These are phyloP conservation scores for Pseudopithomyces chartarum DNA, from an alignment of 2,329 filamentous ascomycete genomes.

Conservation along the genomic window DNA sequence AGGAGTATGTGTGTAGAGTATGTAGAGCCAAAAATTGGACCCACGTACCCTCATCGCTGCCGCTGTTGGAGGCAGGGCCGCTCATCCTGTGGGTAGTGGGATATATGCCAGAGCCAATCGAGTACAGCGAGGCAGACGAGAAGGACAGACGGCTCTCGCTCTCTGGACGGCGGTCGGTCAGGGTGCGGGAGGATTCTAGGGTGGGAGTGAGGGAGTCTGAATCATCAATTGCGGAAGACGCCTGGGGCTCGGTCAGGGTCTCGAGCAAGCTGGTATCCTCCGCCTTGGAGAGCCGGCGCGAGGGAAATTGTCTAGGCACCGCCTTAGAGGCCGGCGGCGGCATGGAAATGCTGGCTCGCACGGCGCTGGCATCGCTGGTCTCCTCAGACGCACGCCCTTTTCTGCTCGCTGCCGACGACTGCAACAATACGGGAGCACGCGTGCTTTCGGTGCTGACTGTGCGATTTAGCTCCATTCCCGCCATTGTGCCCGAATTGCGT, in stretches of 20 bases:
- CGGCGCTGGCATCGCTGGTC: conserved; percentile 61
- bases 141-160: conserved; percentile 69
- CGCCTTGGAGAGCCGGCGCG: conserved; percentile 48
- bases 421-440: conserved; percentile 50
- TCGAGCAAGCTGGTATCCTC: conserved; percentile 50
- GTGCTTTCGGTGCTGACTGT: conserved; percentile 47
- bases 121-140: conserved; percentile 68
- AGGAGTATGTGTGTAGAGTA: too few species aligned
- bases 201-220: conserved; percentile 52
- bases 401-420: conserved; percentile 46
- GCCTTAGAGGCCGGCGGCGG: conserved; percentile 57
- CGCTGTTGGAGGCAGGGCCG: conserved; percentile 51
- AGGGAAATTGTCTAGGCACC: conserved; percentile 50
- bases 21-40: too few species aligned
- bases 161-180: conserved; percentile 57
- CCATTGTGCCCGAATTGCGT: not conserved
- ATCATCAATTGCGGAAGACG: conserved; percentile 56
- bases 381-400: conserved; percentile 66
- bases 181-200: conserved; percentile 32
- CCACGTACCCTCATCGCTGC: conserved; percentile 52
- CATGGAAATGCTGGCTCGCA: conserved; percentile 68
- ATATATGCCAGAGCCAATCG: conserved; percentile 64
- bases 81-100: conserved; percentile 58
- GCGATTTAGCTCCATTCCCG: conserved; percentile 32
- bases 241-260: conserved; percentile 23